Base-by-base conservation (phyloP, 2,329 filamentous ascomycete species). In the Diplodia seriata region DNA sequence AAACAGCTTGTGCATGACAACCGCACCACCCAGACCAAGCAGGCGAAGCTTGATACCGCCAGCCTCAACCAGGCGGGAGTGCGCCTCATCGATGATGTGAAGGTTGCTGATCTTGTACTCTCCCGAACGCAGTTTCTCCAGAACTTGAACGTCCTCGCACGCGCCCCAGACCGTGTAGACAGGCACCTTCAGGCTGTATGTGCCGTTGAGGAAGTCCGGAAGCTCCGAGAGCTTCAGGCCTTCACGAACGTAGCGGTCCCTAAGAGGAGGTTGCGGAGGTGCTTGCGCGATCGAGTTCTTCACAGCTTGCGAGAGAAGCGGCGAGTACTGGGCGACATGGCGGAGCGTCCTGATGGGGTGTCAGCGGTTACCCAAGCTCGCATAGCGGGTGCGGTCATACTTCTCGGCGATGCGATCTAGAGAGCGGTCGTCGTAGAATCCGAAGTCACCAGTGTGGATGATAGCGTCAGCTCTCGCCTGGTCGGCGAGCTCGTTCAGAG, bases 1-100 rank as follows among this genome's bases (percentile, higher is more conserved):
- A 76, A 99, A 99, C 20, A 99, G 88, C 85, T 99, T 99, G 86
- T 99, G 95, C 93, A 99, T 99, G 69, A 99, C 95, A 5, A 99
- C 94, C 7, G 95, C 95, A 74, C 95, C 95, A 72, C 95, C 95
- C 40, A 99, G 86, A 70, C 95, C 95, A 36, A 99, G 87, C 61
- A 99, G 86, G 75, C 95, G 91, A 71, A 99, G 88, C 86, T 98
- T 98, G 67, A 99, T 93, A 68, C 95, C 95, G 68, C 94, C 95
- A 69, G 98, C 86, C 81, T 99, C 95, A 68, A 99, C 86, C 73
- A 99, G 85, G 85, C 97, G 92, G 47, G 95, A 98, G 79, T 94
- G 94, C 65, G 95, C 94, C 84, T 99, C 95, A 73, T 99, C 95
- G 74, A 99, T 97, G 77, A 99, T 97, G 84, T 97, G 93, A 72